A percentile compares a stretch with the other conserved stretches of the same genome.
Evolutionary conservation across 83 land plant genomes (phyloP).

Genomic region (Picea abies): DNA sequence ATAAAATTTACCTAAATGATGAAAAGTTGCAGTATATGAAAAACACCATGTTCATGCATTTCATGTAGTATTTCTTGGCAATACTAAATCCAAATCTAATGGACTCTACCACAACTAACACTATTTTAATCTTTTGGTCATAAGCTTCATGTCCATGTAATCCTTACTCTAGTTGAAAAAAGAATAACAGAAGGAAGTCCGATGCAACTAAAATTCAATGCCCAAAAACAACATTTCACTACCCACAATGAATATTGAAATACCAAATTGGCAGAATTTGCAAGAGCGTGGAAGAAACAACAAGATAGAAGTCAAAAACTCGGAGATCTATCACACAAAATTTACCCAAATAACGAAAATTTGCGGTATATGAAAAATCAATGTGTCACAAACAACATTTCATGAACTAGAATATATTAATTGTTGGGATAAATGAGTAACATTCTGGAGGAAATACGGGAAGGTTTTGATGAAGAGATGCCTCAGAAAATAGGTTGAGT

Average conservation of each 20-base stretch:
- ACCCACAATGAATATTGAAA: not conserved
- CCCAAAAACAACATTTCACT: not conserved
- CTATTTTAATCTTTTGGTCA: too few relatives aligned
- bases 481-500: not conserved
- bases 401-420: not conserved
- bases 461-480: not conserved
- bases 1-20: not conserved
- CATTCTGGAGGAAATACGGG: not conserved
- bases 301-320: not conserved
- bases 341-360: not conserved
- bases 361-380: slow-evolving; percentile 3
- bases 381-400: not conserved
- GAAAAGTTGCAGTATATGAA: not conserved
- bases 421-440: not conserved
- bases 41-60: not conserved
- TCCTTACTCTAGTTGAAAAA: too few relatives aligned
- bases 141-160: too few relatives aligned
- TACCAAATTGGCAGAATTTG: not conserved
- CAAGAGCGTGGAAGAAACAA: not conserved
- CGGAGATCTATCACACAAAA: not conserved
- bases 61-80: too few relatives aligned
- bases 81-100: too few relatives aligned
- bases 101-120: too few relatives aligned
- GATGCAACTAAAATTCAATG: not conserved
- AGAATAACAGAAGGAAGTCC: too few relatives aligned